Base-by-base conservation (phyloP, 805 yeast species). In the Candida qinlingensis region DNA sequence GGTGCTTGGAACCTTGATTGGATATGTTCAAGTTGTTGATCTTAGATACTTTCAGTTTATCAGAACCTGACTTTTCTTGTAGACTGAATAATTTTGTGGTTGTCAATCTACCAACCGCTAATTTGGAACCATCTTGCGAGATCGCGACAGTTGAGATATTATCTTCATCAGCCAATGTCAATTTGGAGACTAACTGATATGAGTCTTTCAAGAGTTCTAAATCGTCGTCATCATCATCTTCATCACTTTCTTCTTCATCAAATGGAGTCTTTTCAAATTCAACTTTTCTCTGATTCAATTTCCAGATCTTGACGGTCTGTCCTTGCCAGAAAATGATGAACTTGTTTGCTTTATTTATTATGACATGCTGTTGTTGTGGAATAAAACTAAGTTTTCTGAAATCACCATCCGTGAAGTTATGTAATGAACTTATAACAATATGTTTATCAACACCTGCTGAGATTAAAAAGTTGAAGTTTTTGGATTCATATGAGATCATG, bases 361-460 rank as follows among this genome's bases (percentile, higher is more conserved):
- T 57, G 5, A 84, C 73, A 55, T 77, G 80, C 10, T 83, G 74
- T 12, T 66, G 62, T 55, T 74, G 79, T 55, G 85, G 87, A 44
- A 76, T 74, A 42, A 81, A 72, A 28, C 91, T 80, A 34, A 94
- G 65, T 63, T 87, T 89, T 51, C 81, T 74, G 57, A 83, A 83
- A 47, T 79, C 80, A 29, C 91, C 89, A 58, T 80, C 85, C 6
- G 73, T 67, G 63, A 94, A 92, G 48, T 81, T 75, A 30, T 74
- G 74, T 29, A 83, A 67, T 1, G 94, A 79, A 60, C 80, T 85
- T 12, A 81, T 65, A 10, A 78, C 79, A 44, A 88, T 67, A 25
- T 80, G 73, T 61, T 84, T 77, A 60, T 87, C 96, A 25, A 85
- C 87, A 58, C 96, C 96, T 42, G 94, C 96, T 55, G 91, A 83